Evolutionary conservation across 2,329 filamentous ascomycete species (phyloP), one percentile per base, ranked within the genome.

Genomic region (Tolypocladium cylindrosporum): DNA sequence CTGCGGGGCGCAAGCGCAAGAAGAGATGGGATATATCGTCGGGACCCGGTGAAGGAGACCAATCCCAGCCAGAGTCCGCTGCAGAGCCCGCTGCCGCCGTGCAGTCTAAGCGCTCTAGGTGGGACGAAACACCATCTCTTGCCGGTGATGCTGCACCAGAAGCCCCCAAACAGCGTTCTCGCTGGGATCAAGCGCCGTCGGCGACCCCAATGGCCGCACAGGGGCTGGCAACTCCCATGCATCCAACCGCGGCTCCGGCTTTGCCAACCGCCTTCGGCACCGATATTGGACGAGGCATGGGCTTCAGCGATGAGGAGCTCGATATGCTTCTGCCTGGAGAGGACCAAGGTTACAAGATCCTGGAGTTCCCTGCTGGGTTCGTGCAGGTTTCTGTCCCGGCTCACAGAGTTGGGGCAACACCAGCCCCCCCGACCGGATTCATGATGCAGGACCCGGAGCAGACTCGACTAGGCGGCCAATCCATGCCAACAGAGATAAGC

Each of bases 371-470:
- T 39, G 89, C 92, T 5, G 94, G 94, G 40, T 99, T 97, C 69
- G 91, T 90, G 53, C 91, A 92, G 6, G 83, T 91, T 34, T 85
- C 89, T 57, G 86, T 88, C 40, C 84, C 90, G 55, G 81, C 91
- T 41, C 85, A 91, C 70, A 90, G 90, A 69, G 75, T 90, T 50
- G 85, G 86, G 75, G 81, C 86, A 43, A 89, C 91, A 16, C 86
- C 90, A 43, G 81, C 86, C 16, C 84, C 90, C n/a, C 79, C 89
- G 31, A 84, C 83, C 48, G 94, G 94, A 2, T 99, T 97, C 76
- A 94, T 96, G 87, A 96, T 97, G 85, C 94, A 97, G 70, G 91
- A 99, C 64, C 90, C 91, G 10, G 91, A 95, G 64, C 91, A 89
- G 69, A 85, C 86, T 60, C 84, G 91, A 62, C 79, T 89, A 55